Evolutionary conservation across 2,329 filamentous ascomycete genomes (phyloP).

Genomic region (Neoascochyta sp.): DNA sequence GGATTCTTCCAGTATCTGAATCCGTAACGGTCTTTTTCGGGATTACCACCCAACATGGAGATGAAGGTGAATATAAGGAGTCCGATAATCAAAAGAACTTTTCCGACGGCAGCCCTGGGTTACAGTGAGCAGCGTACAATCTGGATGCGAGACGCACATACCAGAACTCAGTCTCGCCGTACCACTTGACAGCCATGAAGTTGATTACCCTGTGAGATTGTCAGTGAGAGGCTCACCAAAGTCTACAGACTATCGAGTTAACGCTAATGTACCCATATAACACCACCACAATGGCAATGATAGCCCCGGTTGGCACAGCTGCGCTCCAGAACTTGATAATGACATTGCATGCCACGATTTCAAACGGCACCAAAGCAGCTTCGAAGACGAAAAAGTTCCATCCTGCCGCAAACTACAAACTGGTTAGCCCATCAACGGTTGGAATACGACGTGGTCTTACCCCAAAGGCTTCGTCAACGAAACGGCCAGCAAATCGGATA

Average conservation of each 20-base stretch:
- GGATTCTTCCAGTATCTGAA: slow-evolving; percentile 55
- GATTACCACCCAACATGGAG: slow-evolving; percentile 79
- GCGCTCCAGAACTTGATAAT: slow-evolving; percentile 50
- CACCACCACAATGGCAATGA: slow-evolving; percentile 59
- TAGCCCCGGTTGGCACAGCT: slow-evolving; percentile 55
- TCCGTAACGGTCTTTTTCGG: slow-evolving; percentile 51
- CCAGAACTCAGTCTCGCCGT: slow-evolving; percentile 63
- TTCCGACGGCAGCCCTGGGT: slow-evolving; percentile 63
- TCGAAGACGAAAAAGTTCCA: slow-evolving; percentile 74
- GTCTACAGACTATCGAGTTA: too few relatives aligned
- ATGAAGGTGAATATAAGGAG: slow-evolving; percentile 64
- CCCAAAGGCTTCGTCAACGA: slow-evolving; percentile 71
- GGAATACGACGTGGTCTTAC: too few relatives aligned
- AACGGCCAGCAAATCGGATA: slow-evolving; percentile 71
- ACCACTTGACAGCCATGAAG: slow-evolving; percentile 55
- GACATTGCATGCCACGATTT: slow-evolving; percentile 53
- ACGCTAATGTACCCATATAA: slow-evolving; percentile 52
- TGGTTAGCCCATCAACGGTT: too few relatives aligned
- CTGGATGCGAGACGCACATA: too few relatives aligned
- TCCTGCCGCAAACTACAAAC: slow-evolving; percentile 65
- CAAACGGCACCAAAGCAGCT: slow-evolving; percentile 64
- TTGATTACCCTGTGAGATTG: slow-evolving; percentile 54
- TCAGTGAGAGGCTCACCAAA: slow-evolving; percentile 1
- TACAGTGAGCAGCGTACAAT: too few relatives aligned
- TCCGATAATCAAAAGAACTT: slow-evolving; percentile 47